Conservation (phyloP, 2,329 filamentous ascomycete genomes). For the Penicillium fuscoglaucum region DNA sequence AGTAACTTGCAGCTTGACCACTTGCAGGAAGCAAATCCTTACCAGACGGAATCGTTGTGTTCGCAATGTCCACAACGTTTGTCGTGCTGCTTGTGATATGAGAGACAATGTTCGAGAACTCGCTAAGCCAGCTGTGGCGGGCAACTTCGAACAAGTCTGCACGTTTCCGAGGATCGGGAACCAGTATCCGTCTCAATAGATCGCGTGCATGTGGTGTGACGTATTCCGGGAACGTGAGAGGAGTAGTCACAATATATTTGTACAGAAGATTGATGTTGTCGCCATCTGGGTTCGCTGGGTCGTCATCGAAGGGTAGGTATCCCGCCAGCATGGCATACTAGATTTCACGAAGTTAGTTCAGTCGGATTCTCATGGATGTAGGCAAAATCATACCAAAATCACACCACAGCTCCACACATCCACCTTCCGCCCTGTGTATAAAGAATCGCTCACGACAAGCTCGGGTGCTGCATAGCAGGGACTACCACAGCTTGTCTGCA, state of each 20-base stretch:
- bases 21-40: constrained; percentile 29
- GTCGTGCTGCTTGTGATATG: constrained; percentile 97
- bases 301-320: constrained; percentile 96
- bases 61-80: constrained; percentile 78
- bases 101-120: constrained; percentile 93
- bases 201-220: constrained; percentile 96
- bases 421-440: constrained; percentile 96
- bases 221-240: constrained; percentile 96
- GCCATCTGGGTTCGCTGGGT: constrained; percentile 95
- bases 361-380: neutral
- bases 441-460: constrained; percentile 91
- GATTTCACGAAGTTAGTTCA: neutral
- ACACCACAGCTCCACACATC: constrained; percentile 99
- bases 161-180: constrained; percentile 90
- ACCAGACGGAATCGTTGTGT: constrained; percentile 67
- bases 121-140: constrained; percentile 95
- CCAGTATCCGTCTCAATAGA: constrained; percentile 85
- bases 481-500: constrained; percentile 98
- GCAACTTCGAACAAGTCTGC: constrained; percentile 97
- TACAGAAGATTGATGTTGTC: constrained; percentile 99
- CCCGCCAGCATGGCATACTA: constrained; percentile 99
- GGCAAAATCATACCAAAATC: constrained; percentile 70
- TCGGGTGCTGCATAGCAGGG: constrained; percentile 97
- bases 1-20: neutral
- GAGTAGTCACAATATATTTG: constrained; percentile 98